phyloP scores from a whole-genome alignment of 768 basidiomycete genomes.

The Suillus spraguei region DNA sequence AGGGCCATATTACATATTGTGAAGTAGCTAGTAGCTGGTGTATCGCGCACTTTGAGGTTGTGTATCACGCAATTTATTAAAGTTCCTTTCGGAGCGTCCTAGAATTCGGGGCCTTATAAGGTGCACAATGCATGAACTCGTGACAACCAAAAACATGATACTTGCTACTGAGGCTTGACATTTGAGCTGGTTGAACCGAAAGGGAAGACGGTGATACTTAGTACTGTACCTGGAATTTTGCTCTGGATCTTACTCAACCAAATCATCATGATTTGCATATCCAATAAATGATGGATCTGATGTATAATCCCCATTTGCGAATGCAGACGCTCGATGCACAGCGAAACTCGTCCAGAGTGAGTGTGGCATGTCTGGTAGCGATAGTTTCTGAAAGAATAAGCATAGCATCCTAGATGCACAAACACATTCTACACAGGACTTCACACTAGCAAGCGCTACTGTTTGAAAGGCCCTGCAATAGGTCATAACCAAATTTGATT shows the following conservation, averaged over 20 bases:
- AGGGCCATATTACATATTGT: no score
- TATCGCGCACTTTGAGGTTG: no score
- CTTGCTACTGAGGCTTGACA: not conserved
- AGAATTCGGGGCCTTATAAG: no score
- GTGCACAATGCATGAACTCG: no score
- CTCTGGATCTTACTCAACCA: not conserved
- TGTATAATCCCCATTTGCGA: not conserved
- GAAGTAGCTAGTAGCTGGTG: no score
- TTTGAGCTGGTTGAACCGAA: not conserved
- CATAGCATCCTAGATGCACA: not conserved
- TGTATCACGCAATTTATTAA: no score
- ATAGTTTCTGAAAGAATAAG: not conserved
- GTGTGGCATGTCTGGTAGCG: not conserved
- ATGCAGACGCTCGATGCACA: not conserved
- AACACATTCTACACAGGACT: not conserved
- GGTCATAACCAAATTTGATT: not conserved
- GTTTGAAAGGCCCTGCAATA: not conserved
- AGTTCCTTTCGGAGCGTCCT: no score
- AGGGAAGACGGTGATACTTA: not conserved
- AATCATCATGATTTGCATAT: not conserved
- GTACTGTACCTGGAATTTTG: not conserved
- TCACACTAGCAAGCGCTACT: not conserved
- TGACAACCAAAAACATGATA: no score
- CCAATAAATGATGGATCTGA: not conserved
- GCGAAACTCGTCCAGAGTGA: not conserved